A percentile compares a stretch with the other conserved stretches of the same genome.
These are phyloP conservation scores for Leptographium lundbergii DNA, from an alignment of 2,329 filamentous ascomycete genomes.

Conservation along the genomic window DNA sequence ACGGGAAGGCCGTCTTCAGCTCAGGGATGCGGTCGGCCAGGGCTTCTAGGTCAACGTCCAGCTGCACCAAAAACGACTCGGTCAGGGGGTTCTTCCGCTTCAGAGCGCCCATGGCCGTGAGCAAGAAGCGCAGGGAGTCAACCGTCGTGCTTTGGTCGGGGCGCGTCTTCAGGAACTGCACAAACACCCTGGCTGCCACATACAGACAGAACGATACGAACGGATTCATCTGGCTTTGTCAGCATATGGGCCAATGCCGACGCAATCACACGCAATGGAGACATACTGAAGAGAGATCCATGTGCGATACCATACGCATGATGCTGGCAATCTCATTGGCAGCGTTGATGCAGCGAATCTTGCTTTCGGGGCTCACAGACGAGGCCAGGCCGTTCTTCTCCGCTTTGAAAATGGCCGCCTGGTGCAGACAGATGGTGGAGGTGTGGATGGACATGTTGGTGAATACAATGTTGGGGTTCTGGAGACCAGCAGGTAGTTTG, in stretches of 20 bases:
- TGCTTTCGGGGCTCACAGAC: slow-evolving; percentile 76
- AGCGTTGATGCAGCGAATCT: slow-evolving; percentile 82
- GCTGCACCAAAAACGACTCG: slow-evolving; percentile 85
- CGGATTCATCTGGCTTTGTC: slow-evolving; percentile 62
- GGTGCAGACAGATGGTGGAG: slow-evolving; percentile 92
- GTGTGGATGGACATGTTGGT: slow-evolving; percentile 96
- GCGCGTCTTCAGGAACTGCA: slow-evolving; percentile 91
- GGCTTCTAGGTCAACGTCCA: slow-evolving; percentile 81
- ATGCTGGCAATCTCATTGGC: slow-evolving; percentile 89
- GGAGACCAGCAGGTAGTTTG: slow-evolving; percentile 63
- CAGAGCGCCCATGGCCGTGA: slow-evolving; percentile 80
- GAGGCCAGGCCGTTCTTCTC: slow-evolving; percentile 73
- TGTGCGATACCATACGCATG: slow-evolving; percentile 88
- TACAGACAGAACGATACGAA: slow-evolving; percentile 95
- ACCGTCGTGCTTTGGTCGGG: slow-evolving; percentile 69
- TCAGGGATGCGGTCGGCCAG: slow-evolving; percentile 50
- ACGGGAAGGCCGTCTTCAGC: slow-evolving; percentile 41
- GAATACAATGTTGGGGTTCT: slow-evolving; percentile 78
- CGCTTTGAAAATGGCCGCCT: slow-evolving; percentile 94
- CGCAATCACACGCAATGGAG: background rate
- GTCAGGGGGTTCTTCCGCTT: slow-evolving; percentile 83
- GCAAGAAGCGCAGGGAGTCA: slow-evolving; percentile 78
- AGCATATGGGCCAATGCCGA: background rate
- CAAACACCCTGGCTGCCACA: slow-evolving; percentile 87
- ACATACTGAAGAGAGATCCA: slow-evolving; percentile 70